Evolutionary conservation across 768 basidiomycete genomes (phyloP).

Genomic region (Leccinum obscurum): DNA sequence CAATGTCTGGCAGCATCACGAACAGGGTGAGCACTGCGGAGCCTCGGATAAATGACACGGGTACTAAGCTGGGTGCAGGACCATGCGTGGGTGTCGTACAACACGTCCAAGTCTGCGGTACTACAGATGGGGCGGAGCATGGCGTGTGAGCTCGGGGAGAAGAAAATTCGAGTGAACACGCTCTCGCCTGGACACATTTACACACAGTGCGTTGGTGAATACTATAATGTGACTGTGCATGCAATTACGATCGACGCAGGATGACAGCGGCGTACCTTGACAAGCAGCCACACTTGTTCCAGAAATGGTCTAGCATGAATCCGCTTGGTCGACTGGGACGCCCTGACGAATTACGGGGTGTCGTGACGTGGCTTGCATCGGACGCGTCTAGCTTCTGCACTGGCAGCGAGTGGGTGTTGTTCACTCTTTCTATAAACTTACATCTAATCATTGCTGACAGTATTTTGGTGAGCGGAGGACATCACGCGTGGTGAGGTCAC

Average conservation of each 20-base stretch:
- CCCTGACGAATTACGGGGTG: conserved; percentile 72
- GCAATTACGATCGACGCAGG: conserved; percentile 32
- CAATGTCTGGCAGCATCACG: conserved; percentile 67
- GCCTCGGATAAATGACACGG: background rate
- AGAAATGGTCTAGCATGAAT: conserved; percentile 68
- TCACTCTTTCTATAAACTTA: background rate
- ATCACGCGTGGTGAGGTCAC: conserved; percentile 33
- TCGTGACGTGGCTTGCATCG: conserved; percentile 68
- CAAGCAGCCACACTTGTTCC: conserved; percentile 56
- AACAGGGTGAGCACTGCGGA: conserved; percentile 52
- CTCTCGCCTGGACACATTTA: conserved; percentile 79
- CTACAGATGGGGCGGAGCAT: conserved; percentile 80
- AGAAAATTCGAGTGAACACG: conserved; percentile 70
- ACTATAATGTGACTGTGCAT: conserved; percentile 18
- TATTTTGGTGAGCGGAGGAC: conserved; percentile 34
- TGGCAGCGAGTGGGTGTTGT: conserved; percentile 71
- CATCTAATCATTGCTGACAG: conserved; percentile 6
- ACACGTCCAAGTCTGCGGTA: conserved; percentile 75
- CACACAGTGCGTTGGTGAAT: conserved; percentile 52
- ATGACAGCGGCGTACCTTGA: conserved; percentile 79
- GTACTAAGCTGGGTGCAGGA: conserved; percentile 42
- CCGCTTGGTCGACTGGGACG: conserved; percentile 71
- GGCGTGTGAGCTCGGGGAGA: conserved; percentile 73
- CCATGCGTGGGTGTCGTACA: conserved; percentile 76
- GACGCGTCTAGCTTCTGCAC: conserved; percentile 80